Evolutionary conservation across 495 filamentous ascomycete species (phyloP), one percentile per base, ranked within the genome.

Genomic region (Thermochaetoides thermophila): DNA sequence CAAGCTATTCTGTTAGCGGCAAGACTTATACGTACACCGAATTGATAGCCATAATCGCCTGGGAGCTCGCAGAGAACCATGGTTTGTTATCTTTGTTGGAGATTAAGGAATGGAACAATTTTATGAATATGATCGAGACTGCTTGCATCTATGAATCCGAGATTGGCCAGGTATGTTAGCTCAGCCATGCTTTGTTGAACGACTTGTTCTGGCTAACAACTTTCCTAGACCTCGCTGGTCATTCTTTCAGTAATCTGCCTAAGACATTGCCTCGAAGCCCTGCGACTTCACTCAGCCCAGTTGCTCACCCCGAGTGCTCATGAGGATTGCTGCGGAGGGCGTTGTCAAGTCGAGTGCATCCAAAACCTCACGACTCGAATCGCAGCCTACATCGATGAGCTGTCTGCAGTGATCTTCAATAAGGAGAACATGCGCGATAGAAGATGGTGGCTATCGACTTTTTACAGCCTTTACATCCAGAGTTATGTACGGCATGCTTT

Each of bases 391-490:
- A 28, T 49, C 32, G 43, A 47, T 15, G 54, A 55, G 30, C 37
- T 58, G 7, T 58, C 54, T 0, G 38, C 45, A 0, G 52, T 58
- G 17, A 53, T 58, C 13, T 58, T 58, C 41, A 52, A 55, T 35
- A 58, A 58, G 36, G 47, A 50, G 23, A 58, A 58, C 10, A 52
- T 58, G 47, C 38, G 49, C 5, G 48, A 50, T 23, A 36, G 48
- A 25, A 35, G 45, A 8, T 58, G 52, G 52, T 50, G 54, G 49
- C 17, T 55, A 4, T 55, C 52, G 32, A 51, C 47, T 9, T 58
- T 53, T 31, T 58, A 53, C 39, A 53, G 49, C 29, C 31, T 58
- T 3, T 55, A 39, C 32, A 55, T 58, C 38, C 54, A 55, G 37
- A 50, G 46, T 35, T 46, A 50, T 27, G 52, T 55, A 6, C 40